Conservation (phyloP, 2,329 filamentous ascomycete genomes). For the Trichothecium sympodiale region DNA sequence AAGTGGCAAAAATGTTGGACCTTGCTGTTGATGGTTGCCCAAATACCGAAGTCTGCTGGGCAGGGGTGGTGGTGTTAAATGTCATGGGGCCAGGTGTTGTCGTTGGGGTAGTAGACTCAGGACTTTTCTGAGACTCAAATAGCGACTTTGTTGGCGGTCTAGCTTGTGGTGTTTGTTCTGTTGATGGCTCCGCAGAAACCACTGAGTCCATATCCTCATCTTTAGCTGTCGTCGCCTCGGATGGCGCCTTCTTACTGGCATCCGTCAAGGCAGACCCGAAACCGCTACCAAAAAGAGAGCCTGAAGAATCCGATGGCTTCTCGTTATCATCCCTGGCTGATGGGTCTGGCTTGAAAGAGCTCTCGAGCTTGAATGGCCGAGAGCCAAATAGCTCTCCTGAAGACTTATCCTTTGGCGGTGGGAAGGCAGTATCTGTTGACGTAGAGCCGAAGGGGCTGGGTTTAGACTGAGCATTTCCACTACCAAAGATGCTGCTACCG, state of each 20-base stretch:
- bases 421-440: slow-evolving; percentile 11
- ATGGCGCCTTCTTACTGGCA: slow-evolving; percentile 23
- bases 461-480: slow-evolving; percentile 20
- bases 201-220: slow-evolving; percentile 41
- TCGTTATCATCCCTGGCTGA: slow-evolving; percentile 47
- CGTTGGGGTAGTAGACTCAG: slow-evolving; percentile 35
- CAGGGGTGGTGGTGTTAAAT: slow-evolving; percentile 27
- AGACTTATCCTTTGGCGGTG: slow-evolving; percentile 12
- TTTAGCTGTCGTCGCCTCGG: slow-evolving; percentile 25
- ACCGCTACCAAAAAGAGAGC: slow-evolving; percentile 46
- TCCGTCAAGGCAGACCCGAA: slow-evolving; percentile 50
- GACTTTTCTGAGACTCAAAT: slow-evolving; percentile 13
- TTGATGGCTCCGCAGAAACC: slow-evolving; percentile 14
- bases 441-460: slow-evolving; percentile 14
- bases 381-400: slow-evolving; percentile 30
- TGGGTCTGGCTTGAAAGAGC: slow-evolving; percentile 56
- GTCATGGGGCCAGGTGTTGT: slow-evolving; percentile 38
- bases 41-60: slow-evolving; percentile 15
- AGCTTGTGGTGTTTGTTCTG: slow-evolving; percentile 23
- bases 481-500: slow-evolving; percentile 23
- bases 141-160: slow-evolving; percentile 20
- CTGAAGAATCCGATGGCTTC: slow-evolving; percentile 29
- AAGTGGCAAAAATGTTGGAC: too few species aligned
- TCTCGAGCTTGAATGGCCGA: slow-evolving; percentile 55
- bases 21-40: slow-evolving; percentile 7